Evolutionary conservation across 2,329 filamentous ascomycete genomes (phyloP).

Genomic region (Ilyonectria mors-panacis): DNA sequence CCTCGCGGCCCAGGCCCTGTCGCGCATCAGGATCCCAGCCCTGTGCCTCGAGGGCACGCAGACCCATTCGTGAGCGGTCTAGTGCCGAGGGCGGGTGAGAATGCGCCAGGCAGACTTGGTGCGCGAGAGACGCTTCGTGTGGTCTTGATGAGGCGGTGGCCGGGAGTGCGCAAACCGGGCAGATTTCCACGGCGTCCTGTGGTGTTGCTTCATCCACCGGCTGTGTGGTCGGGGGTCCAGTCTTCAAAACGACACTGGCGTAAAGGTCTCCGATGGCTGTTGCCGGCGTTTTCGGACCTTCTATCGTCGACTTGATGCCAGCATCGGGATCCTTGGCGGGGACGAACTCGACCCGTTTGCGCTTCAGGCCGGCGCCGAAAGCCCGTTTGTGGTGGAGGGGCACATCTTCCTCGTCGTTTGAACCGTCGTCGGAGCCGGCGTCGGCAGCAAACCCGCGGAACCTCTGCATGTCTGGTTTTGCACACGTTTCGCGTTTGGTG

Average conservation of each 20-base stretch:
- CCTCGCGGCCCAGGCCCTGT: constrained; percentile 77
- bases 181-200: constrained; percentile 42
- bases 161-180: constrained; percentile 55
- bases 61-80: constrained; percentile 78
- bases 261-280: constrained; percentile 70
- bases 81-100: constrained; percentile 81
- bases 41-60: constrained; percentile 75
- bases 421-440: constrained; percentile 49
- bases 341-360: constrained; percentile 71
- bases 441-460: constrained; percentile 40
- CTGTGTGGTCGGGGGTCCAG: constrained; percentile 28
- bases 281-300: constrained; percentile 31
- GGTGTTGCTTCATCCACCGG: constrained; percentile 1
- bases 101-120: constrained; percentile 79
- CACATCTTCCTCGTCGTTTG: constrained; percentile 60
- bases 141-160: constrained; percentile 50
- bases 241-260: constrained; percentile 74
- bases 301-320: constrained; percentile 35
- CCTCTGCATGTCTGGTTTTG: constrained; percentile 49
- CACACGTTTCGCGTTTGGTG: neutral
- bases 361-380: constrained; percentile 71
- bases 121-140: constrained; percentile 76
- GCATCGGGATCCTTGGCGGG: constrained; percentile 61
- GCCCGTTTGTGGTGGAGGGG: constrained; percentile 68
- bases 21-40: constrained; percentile 84